A percentile compares a stretch with the other conserved stretches of the same genome.
Evolutionary conservation across 768 basidiomycete species (phyloP).

Genomic region (Boletellus ananiceps): DNA sequence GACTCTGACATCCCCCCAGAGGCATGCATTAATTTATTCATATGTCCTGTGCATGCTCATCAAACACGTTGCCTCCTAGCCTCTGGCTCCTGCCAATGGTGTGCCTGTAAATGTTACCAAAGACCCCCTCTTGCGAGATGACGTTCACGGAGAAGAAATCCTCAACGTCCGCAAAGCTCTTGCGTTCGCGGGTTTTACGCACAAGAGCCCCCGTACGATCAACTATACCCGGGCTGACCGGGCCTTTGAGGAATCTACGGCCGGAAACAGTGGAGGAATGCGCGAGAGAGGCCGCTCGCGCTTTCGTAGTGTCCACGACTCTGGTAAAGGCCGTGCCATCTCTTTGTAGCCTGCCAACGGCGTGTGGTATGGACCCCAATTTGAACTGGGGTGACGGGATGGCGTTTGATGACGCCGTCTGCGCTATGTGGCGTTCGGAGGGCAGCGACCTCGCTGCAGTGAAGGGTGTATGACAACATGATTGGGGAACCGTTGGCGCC

Average conservation of each 20-base stretch:
- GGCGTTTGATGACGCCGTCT: slow-evolving; percentile 28
- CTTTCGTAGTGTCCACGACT: slow-evolving; percentile 55
- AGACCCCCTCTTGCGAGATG: slow-evolving; percentile 85
- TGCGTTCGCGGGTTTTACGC: slow-evolving; percentile 88
- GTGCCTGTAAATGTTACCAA: slow-evolving; percentile 78
- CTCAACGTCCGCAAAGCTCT: slow-evolving; percentile 87
- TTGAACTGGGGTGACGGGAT: slow-evolving; percentile 17
- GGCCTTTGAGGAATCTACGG: slow-evolving; percentile 57
- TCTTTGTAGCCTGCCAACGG: slow-evolving; percentile 56
- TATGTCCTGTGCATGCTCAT: slow-evolving; percentile 21
- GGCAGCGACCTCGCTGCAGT: slow-evolving; percentile 28
- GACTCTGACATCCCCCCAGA: slow-evolving; percentile 91
- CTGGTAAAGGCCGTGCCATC: slow-evolving; percentile 75
- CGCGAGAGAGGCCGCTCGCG: slow-evolving; percentile 61
- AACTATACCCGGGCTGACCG: slow-evolving; percentile 72
- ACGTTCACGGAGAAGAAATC: slow-evolving; percentile 79
- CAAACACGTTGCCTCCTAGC: slow-evolving; percentile 46
- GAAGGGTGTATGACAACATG: slow-evolving; percentile 29
- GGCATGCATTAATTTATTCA: slow-evolving; percentile 45
- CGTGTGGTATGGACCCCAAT: slow-evolving; percentile 27
- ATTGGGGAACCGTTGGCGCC: slow-evolving; percentile 18
- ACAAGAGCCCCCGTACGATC: slow-evolving; percentile 80
- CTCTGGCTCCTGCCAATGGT: slow-evolving; percentile 85
- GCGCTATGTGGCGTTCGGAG: slow-evolving; percentile 28
- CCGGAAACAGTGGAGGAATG: slow-evolving; percentile 44